These are phyloP conservation scores for Xylaria sp. DNA, from an alignment of 2,329 filamentous ascomycete species.

Conservation along the genomic window DNA sequence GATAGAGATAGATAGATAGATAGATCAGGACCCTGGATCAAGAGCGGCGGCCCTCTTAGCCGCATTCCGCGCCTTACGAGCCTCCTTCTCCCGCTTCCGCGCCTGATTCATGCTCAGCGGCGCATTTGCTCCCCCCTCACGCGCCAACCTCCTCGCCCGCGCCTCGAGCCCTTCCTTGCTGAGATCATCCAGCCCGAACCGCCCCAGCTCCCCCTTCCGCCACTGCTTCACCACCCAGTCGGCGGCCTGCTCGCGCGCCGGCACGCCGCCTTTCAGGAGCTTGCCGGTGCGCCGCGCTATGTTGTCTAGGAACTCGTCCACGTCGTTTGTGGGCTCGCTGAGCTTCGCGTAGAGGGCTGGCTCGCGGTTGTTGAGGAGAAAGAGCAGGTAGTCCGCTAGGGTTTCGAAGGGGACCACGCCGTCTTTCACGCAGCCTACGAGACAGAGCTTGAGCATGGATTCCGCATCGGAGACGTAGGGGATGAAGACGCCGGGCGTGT, in stretches of 20 bases:
- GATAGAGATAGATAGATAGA: not conserved
- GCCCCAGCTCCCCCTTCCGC: constrained; percentile 79
- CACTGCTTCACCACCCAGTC: constrained; percentile 85
- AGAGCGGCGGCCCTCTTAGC: constrained; percentile 32
- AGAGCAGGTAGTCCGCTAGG: constrained; percentile 91
- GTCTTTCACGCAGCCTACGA: constrained; percentile 92
- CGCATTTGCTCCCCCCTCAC: constrained; percentile 60
- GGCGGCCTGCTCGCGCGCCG: constrained; percentile 78
- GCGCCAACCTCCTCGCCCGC: constrained; percentile 27
- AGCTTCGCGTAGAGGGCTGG: constrained; percentile 71
- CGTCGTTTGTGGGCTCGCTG: constrained; percentile 81
- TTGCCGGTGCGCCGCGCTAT: constrained; percentile 82
- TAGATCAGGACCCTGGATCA: constrained; percentile 1
- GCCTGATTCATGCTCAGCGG: constrained; percentile 74
- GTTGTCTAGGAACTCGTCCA: constrained; percentile 75
- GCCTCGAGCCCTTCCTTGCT: constrained; percentile 33
- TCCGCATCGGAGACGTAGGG: constrained; percentile 88
- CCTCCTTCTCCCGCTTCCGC: constrained; percentile 72
- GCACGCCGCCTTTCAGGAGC: constrained; percentile 76
- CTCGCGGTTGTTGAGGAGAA: constrained; percentile 77
- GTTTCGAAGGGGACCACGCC: constrained; percentile 81
- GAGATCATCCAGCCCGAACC: constrained; percentile 83
- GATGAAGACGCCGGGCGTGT: constrained; percentile 95
- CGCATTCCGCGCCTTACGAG: constrained; percentile 52
- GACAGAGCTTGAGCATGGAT: constrained; percentile 93